Percentiles rank a stretch among this genome's conserved stretches.
These are phyloP conservation scores for Euphorbia corollata DNA, from an alignment of 441 rosid species.

Conservation along the genomic window DNA sequence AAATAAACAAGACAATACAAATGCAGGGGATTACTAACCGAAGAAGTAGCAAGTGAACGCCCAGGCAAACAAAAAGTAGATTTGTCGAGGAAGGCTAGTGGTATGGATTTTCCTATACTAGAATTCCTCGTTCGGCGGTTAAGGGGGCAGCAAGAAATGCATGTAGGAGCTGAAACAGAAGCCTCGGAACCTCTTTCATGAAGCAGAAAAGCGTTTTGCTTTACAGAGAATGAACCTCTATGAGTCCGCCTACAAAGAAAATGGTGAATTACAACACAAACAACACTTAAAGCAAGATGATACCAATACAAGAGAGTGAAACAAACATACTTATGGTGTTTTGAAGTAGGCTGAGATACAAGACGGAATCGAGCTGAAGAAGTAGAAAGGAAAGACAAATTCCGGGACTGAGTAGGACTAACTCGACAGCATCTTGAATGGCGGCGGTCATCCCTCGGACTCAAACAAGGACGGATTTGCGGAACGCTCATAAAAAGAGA, in stretches of 20 bases:
- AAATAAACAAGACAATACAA: not conserved
- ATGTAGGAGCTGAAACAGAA: conserved; percentile 30
- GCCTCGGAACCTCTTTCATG: conserved; percentile 25
- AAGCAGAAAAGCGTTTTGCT: conserved; percentile 23
- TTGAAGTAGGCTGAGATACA: conserved; percentile 11
- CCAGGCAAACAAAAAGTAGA: conserved; percentile 46
- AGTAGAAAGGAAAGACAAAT: conserved; percentile 7
- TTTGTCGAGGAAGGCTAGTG: conserved; percentile 50
- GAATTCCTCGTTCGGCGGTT: conserved; percentile 33
- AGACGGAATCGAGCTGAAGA: conserved; percentile 10
- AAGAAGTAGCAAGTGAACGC: conserved; percentile 28
- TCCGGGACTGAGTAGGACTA: conserved; percentile 10
- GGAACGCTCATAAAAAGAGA: conserved; percentile 15
- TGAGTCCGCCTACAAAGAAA: conserved; percentile 36
- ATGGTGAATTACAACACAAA: not conserved
- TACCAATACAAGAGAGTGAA: not conserved
- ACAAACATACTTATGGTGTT: not conserved
- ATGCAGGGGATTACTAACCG: conserved; percentile 33
- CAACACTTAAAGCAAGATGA: not conserved
- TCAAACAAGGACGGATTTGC: conserved; percentile 9
- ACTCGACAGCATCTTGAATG: conserved; percentile 8
- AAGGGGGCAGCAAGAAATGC: conserved; percentile 39
- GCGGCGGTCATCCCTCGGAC: conserved; percentile 12
- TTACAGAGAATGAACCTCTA: conserved; percentile 29
- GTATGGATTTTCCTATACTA: conserved; percentile 29